Percentiles rank a stretch among this genome's conserved stretches.
Evolutionary conservation across 768 basidiomycete species (phyloP).

Genomic region (Termitomyces eurrhizus): DNA sequence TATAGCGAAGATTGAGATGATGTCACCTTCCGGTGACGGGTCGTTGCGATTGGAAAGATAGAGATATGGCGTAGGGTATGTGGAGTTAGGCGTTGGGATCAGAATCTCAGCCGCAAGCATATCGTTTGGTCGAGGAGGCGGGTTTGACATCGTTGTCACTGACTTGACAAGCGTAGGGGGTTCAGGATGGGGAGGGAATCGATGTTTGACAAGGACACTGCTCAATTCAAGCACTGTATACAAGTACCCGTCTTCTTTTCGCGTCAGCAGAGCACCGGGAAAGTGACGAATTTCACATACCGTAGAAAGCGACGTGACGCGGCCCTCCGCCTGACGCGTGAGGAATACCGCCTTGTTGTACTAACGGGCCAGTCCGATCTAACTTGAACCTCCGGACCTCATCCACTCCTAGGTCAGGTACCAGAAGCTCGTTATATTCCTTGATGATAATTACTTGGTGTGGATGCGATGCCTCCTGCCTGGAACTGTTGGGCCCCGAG

Average conservation of each 20-base stretch:
- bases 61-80: slow-evolving; percentile 54
- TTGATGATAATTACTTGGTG: slow-evolving; percentile 63
- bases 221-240: slow-evolving; percentile 70
- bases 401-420: slow-evolving; percentile 78
- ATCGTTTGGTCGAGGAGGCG: slow-evolving; percentile 36
- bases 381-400: slow-evolving; percentile 54
- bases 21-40: slow-evolving; percentile 64
- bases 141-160: slow-evolving; percentile 45
- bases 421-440: slow-evolving; percentile 52
- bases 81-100: slow-evolving; percentile 47
- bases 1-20: slow-evolving; percentile 65
- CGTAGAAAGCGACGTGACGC: slow-evolving; percentile 60
- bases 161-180: slow-evolving; percentile 39
- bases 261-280: neutral
- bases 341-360: slow-evolving; percentile 41
- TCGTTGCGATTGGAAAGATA: slow-evolving; percentile 78
- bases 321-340: slow-evolving; percentile 63
- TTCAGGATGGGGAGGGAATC: slow-evolving; percentile 38
- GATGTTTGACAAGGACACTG: slow-evolving; percentile 54
- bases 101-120: slow-evolving; percentile 73
- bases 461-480: slow-evolving; percentile 74
- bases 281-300: slow-evolving; percentile 31
- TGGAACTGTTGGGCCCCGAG: slow-evolving; percentile 57
- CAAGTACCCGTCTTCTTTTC: slow-evolving; percentile 47
- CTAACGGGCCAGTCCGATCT: slow-evolving; percentile 41